Evolutionary conservation across 1,139 yeast species (phyloP).

Genomic region (Debaryomyces sp.): DNA sequence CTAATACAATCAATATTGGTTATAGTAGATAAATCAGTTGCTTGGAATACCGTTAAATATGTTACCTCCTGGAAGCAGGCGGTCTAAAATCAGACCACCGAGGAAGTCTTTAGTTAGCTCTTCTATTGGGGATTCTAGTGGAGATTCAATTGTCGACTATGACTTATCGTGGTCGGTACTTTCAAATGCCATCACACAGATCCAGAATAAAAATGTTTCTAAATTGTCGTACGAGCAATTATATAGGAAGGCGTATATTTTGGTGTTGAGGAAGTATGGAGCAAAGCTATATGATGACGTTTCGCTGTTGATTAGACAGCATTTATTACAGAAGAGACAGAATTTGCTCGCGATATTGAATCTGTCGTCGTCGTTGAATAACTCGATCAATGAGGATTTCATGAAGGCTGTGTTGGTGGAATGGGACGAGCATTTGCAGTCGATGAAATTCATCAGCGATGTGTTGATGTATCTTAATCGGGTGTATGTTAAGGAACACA

Average conservation of each 20-base stretch:
- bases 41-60: conserved; percentile 15
- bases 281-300: conserved; percentile 69
- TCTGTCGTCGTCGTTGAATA: conserved; percentile 10
- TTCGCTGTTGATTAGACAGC: conserved; percentile 49
- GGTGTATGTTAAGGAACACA: conserved; percentile 77
- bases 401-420: conserved; percentile 50
- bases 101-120: conserved; percentile 47
- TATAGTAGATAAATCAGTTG: background rate
- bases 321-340: conserved; percentile 42
- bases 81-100: conserved; percentile 77
- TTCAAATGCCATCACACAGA: conserved; percentile 74
- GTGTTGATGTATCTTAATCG: conserved; percentile 86
- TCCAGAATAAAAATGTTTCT: conserved; percentile 74
- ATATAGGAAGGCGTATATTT: conserved; percentile 77
- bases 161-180: conserved; percentile 72
- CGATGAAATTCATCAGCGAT: conserved; percentile 83
- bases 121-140: conserved; percentile 17
- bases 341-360: conserved; percentile 22
- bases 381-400: conserved; percentile 32
- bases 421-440: conserved; percentile 78
- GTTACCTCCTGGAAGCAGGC: conserved; percentile 47
- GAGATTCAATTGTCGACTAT: conserved; percentile 52
- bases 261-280: conserved; percentile 78
- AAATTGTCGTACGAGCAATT: conserved; percentile 81
- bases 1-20: background rate